A percentile compares a stretch with the other conserved stretches of the same genome.
phyloP scores from a whole-genome alignment of 768 basidiomycete species.

The Lyophyllum shimeji region DNA sequence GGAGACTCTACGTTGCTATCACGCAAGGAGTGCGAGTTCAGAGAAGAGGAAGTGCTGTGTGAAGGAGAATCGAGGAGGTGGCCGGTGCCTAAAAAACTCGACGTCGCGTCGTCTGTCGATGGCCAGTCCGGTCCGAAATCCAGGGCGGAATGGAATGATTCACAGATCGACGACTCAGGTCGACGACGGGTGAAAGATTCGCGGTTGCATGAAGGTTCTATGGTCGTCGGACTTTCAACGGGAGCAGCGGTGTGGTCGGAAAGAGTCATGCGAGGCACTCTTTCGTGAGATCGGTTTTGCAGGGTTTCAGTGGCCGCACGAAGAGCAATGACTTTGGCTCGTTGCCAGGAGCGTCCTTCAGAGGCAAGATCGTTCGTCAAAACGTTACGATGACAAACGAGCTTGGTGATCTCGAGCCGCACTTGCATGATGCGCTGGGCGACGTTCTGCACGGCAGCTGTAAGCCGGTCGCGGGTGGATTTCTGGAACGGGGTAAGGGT shows the following conservation, averaged over 20 bases:
- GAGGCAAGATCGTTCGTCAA: constrained; percentile 73
- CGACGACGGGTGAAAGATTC: constrained; percentile 29
- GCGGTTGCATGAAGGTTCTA: constrained; percentile 5
- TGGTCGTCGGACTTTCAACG: neutral
- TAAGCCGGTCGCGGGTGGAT: constrained; percentile 76
- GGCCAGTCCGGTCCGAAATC: constrained; percentile 55
- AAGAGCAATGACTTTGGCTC: constrained; percentile 69
- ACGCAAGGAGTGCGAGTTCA: constrained; percentile 28
- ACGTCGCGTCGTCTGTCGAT: constrained; percentile 38
- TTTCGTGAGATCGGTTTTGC: constrained; percentile 38
- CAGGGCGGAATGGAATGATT: constrained; percentile 69
- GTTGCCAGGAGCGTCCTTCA: constrained; percentile 65
- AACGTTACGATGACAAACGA: constrained; percentile 75
- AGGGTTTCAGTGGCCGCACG: constrained; percentile 70
- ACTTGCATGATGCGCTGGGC: constrained; percentile 65
- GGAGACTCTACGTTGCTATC: constrained; percentile 8
- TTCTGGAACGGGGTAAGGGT: constrained; percentile 87
- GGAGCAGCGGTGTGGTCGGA: constrained; percentile 28
- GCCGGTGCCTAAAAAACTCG: constrained; percentile 29
- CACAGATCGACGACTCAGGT: constrained; percentile 48
- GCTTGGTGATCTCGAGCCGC: constrained; percentile 71
- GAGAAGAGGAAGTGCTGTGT: constrained; percentile 32
- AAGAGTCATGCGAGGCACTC: constrained; percentile 36
- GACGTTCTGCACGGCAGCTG: constrained; percentile 55
- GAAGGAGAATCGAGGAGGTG: constrained; percentile 35